Evolutionary conservation across 106 monocot species (phyloP).

Genomic region (Allium cepa): DNA sequence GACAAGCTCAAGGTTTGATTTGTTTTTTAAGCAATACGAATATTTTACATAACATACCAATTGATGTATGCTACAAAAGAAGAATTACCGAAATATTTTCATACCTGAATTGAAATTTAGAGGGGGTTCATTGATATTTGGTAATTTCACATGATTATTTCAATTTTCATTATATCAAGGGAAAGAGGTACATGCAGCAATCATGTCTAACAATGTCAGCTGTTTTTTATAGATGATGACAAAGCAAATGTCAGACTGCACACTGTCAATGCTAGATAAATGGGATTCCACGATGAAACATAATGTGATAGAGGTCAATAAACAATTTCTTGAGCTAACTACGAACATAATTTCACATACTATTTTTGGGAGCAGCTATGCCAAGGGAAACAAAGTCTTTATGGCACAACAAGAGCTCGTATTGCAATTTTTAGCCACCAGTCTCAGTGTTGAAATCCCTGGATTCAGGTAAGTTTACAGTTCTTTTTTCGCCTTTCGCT

Average conservation of each 20-base stretch:
- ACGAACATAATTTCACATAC: conserved; percentile 52
- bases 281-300: conserved; percentile 9
- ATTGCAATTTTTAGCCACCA: conserved; percentile 1
- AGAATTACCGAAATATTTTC: too few relatives aligned
- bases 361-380: conserved; percentile 43
- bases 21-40: too few relatives aligned
- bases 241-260: conserved; percentile 23
- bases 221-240: conserved; percentile 22
- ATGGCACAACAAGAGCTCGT: conserved; percentile 35
- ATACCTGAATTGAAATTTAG: too few relatives aligned
- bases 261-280: conserved; percentile 18
- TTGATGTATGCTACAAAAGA: too few relatives aligned
- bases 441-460: conserved; percentile 11
- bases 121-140: too few relatives aligned
- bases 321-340: conserved; percentile 45
- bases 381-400: conserved; percentile 47
- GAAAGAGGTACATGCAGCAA: background rate
- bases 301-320: conserved; percentile 21
- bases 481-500: too few relatives aligned
- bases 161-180: too few relatives aligned
- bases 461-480: conserved; percentile 18
- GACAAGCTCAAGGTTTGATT: conserved; percentile 54
- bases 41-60: too few relatives aligned
- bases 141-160: too few relatives aligned
- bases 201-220: background rate